Base-by-base conservation (phyloP, 1,284 basidiomycete genomes). In the Naganishia sp. region DNA sequence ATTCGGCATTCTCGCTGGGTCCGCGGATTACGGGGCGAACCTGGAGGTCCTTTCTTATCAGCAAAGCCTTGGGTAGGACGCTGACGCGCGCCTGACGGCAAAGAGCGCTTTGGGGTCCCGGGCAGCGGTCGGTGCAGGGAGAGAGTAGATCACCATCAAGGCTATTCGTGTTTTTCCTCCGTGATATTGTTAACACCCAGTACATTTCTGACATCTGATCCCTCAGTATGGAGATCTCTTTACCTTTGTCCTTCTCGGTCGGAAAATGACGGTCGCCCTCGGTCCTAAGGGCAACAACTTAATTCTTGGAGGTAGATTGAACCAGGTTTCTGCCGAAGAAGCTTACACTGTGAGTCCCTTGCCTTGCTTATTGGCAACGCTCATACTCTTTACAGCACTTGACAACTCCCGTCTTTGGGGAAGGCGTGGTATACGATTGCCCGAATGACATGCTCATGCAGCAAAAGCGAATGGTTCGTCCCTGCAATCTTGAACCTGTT, bases 391-490 rank as follows among this genome's bases (percentile, higher is more conserved):
- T 55, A 18, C 71, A 94, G 90, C 89, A 90, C 75, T 81, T 94
- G 56, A 94, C 92, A 0, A 94, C 90, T 0, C 92, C 92, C 4
- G 87, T 94, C 23, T 99, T 99, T 74, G 96, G 96, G 64, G 94
- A 94, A 77, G 94, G 93, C 63, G 96, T 99, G 54, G 95, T 98
- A 5, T 99, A 99, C 79, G 95, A 98, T 76, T 88, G 93, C 65
- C 95, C 96, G 39, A 99, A 99, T 79, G 89, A 94, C 65, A 84
- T 92, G 60, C 88, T 99, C 78, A 99, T 99, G 95, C 94, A 99
- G 77, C 96, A 99, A 80, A 99, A 99, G 84, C 91, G 90, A 79
- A 97, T 99, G 72, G 82, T 83, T 70, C 81, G 76, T 7, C 18
- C 7, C 16, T 15, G 7, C n/a, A 25, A 25, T 11, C 23, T 44